Evolutionary conservation across 805 yeast species (phyloP).

Genomic region (Wickerhamiella australiensis): DNA sequence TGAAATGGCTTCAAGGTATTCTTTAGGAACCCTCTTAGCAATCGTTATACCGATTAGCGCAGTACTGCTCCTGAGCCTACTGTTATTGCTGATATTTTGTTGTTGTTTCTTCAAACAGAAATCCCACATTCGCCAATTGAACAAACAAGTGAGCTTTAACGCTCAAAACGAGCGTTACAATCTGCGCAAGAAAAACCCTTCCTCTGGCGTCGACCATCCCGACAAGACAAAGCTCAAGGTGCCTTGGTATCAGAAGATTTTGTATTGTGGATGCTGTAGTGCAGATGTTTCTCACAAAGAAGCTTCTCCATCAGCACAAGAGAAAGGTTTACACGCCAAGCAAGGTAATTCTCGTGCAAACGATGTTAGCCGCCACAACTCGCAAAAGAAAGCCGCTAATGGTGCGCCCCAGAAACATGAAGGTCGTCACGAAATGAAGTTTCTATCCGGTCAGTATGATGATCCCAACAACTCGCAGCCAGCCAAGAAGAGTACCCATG

Average conservation of each 20-base stretch:
- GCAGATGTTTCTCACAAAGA: neutral
- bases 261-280: slow-evolving; percentile 4
- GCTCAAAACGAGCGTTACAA: neutral
- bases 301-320: neutral
- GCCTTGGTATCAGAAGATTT: slow-evolving; percentile 3
- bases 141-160: neutral
- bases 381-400: neutral
- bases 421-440: slow-evolving; percentile 1
- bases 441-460: neutral
- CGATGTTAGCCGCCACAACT: neutral
- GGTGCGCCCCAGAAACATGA: neutral
- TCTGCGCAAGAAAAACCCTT: neutral
- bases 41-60: slow-evolving; percentile 23
- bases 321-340: neutral
- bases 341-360: neutral
- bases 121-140: slow-evolving; percentile 1
- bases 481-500: neutral
- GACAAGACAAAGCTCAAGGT: neutral
- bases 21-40: slow-evolving; percentile 19
- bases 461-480: neutral
- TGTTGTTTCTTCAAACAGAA: slow-evolving; percentile 10
- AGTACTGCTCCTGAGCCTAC: slow-evolving; percentile 14
- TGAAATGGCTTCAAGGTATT: slow-evolving; percentile 16
- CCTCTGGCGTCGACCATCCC: neutral
- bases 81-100: slow-evolving; percentile 7